A percentile compares a stretch with the other conserved stretches of the same genome.
Conservation (phyloP, 2,329 filamentous ascomycete genomes). For the Cladosporium austrohemisphaericum region DNA sequence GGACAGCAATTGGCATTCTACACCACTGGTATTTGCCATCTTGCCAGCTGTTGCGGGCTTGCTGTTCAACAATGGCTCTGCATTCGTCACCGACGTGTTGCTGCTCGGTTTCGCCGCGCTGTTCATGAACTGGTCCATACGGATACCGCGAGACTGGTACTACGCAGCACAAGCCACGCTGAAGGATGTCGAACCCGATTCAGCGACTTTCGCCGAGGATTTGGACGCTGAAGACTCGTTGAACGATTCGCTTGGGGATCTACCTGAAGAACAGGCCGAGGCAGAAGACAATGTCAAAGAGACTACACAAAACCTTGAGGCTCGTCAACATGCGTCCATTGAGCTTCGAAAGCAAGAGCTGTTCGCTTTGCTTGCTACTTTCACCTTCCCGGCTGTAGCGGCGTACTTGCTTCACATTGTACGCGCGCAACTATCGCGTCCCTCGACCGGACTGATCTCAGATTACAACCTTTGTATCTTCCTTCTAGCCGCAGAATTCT, state of each 20-base stretch:
- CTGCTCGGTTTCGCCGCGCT: slow-evolving; percentile 75
- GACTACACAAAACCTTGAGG: slow-evolving; percentile 15
- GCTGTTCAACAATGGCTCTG: slow-evolving; percentile 78
- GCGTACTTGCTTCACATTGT: slow-evolving; percentile 81
- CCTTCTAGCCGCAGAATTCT: slow-evolving; percentile 78
- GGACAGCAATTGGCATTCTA: slow-evolving; percentile 68
- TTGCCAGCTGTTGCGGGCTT: slow-evolving; percentile 81
- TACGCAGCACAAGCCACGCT: slow-evolving; percentile 42
- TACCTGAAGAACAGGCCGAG: slow-evolving; percentile 7
- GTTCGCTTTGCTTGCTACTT: slow-evolving; percentile 71
- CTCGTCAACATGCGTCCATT: slow-evolving; percentile 40
- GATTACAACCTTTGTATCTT: slow-evolving; percentile 94
- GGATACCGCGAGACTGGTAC: slow-evolving; percentile 74
- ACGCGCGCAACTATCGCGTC: slow-evolving; percentile 72
- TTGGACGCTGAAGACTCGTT: slow-evolving; percentile 22
- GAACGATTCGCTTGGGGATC: slow-evolving; percentile 19
- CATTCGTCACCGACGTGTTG: slow-evolving; percentile 79
- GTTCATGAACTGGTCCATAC: slow-evolving; percentile 89
- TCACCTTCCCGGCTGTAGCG: slow-evolving; percentile 71
- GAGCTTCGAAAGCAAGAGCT: slow-evolving; percentile 74
- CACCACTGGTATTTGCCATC: slow-evolving; percentile 79
- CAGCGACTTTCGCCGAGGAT: slow-evolving; percentile 15
- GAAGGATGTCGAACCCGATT: slow-evolving; percentile 15
- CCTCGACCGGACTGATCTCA: slow-evolving; percentile 81
- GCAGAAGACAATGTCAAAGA: slow-evolving; percentile 8